Base-by-base conservation (phyloP, 495 filamentous ascomycete genomes). In the Penicillium macrosclerotiorum region DNA sequence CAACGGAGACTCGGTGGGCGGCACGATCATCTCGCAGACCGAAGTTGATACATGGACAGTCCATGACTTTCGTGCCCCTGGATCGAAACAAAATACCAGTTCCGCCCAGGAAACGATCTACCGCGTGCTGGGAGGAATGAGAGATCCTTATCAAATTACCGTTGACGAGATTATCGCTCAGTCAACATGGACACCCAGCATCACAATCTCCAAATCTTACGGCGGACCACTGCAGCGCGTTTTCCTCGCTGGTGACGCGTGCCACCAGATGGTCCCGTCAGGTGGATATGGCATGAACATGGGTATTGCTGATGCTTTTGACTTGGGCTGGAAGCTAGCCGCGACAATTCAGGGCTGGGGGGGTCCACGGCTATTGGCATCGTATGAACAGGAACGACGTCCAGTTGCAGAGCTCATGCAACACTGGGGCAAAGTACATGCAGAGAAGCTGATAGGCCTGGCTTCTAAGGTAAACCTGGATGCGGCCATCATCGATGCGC, bases 171-270 rank as follows among this genome's bases (percentile, higher is more conserved):
- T 63, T 3, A 23, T 16, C 25, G 37, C 22, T 11, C 11, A 8
- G 8, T 39, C 37, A 9, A 42, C 40, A 3, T 68, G 44, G 38
- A 34, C 47, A 25, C 57, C 65, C 8, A 63, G 33, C 17, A n/a
- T 63, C 13, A 39, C 41, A 9, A 25, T 67, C 8, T 59, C 65
- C 8, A 16, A 51, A 6, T 13, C 19, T 2, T 64, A 54, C 11
- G 2, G 6, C n/a, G 18, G 19, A 22, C 12, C 14, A 11, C 23
- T 64, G 16, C 43, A 55, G 11, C 63, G 72, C 3, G 47, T 82
- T 4, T 73, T 82, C 26, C 58, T 82, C 1, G 76, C 71, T 5
- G 78, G 78, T 12, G 78, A 82, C 56, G 64, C 77, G 22, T 55
- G 52, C 23, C 63, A 67, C 36, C 51, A 42, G 8, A 50, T 47